These are phyloP conservation scores for Candida piceae DNA, from an alignment of 805 yeast species.

Conservation along the genomic window DNA sequence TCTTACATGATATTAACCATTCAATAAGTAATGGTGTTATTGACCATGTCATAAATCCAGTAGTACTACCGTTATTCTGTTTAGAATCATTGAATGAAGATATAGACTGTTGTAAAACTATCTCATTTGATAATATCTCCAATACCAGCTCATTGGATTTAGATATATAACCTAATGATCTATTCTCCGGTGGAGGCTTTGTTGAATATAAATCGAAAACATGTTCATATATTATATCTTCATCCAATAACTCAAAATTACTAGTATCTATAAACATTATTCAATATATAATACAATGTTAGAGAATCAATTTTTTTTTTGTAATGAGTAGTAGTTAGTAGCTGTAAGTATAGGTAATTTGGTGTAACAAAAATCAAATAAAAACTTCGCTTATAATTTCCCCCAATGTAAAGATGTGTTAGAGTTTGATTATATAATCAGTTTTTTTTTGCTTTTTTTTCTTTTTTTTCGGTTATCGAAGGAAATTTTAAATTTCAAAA, in stretches of 20 bases:
- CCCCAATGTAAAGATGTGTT: no score
- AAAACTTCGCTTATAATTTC: no score
- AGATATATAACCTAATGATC: conserved; percentile 23
- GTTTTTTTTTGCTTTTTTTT: no score
- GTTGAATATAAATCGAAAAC: conserved; percentile 22
- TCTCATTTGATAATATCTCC: conserved; percentile 16
- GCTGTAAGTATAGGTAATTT: no score
- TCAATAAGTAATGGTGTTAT: conserved; percentile 43
- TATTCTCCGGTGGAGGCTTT: conserved; percentile 9
- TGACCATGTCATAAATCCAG: conserved; percentile 65
- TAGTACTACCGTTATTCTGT: conserved; percentile 36
- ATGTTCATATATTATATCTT: conserved; percentile 23
- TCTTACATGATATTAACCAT: conserved; percentile 39
- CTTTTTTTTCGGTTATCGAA: no score
- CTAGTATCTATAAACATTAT: background rate
- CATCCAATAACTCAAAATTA: conserved; percentile 4
- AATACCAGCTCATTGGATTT: conserved; percentile 14
- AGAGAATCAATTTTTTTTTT: no score
- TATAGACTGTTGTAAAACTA: conserved; percentile 30
- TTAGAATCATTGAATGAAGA: conserved; percentile 29
- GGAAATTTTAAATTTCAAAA: no score
- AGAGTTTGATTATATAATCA: no score
- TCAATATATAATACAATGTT: no score
- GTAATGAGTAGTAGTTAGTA: no score
- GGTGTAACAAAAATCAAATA: no score